phyloP scores from a whole-genome alignment of 1,139 yeast genomes.

The Saccharomyces hybrid region DNA sequence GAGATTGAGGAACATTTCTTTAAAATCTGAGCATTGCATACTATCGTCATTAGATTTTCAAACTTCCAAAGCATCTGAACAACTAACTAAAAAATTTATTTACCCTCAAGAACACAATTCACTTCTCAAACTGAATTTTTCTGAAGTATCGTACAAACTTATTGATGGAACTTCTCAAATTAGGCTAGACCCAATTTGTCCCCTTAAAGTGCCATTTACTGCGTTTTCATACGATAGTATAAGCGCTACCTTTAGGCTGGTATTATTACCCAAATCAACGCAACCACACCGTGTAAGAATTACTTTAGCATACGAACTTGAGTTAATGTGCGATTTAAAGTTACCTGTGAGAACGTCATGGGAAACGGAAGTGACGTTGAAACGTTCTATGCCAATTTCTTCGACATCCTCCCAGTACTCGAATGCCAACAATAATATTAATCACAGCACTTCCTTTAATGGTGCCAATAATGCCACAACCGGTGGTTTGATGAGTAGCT shows the following conservation, averaged over 20 bases:
- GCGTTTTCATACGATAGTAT: constrained; percentile 23
- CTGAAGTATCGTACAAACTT: constrained; percentile 18
- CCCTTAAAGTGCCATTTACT: constrained; percentile 18
- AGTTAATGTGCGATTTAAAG: constrained; percentile 2
- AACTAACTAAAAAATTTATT: constrained; percentile 13
- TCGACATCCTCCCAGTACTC: constrained; percentile 11
- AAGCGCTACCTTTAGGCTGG: constrained; percentile 22
- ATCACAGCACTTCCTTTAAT: neutral
- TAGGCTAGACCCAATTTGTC: constrained; percentile 21
- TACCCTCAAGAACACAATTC: neutral
- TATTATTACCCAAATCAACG: constrained; percentile 13
- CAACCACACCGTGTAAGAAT: constrained; percentile 25
- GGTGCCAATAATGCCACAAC: neutral
- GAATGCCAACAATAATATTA: neutral
- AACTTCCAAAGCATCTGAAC: constrained; percentile 23
- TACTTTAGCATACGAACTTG: constrained; percentile 18
- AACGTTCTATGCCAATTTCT: constrained; percentile 12
- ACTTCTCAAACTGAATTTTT: constrained; percentile 11
- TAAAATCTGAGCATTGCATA: constrained; percentile 17
- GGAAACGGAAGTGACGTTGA: constrained; percentile 30
- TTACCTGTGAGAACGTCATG: constrained; percentile 25
- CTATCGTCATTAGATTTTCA: constrained; percentile 31
- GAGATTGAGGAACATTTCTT: constrained; percentile 26
- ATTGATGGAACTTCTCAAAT: constrained; percentile 19
- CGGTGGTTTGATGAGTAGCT: neutral